Percentiles rank a stretch among this genome's conserved stretches.
These are phyloP conservation scores for Ceratobasidium theobromae DNA, from an alignment of 1,284 basidiomycete species.

Conservation along the genomic window DNA sequence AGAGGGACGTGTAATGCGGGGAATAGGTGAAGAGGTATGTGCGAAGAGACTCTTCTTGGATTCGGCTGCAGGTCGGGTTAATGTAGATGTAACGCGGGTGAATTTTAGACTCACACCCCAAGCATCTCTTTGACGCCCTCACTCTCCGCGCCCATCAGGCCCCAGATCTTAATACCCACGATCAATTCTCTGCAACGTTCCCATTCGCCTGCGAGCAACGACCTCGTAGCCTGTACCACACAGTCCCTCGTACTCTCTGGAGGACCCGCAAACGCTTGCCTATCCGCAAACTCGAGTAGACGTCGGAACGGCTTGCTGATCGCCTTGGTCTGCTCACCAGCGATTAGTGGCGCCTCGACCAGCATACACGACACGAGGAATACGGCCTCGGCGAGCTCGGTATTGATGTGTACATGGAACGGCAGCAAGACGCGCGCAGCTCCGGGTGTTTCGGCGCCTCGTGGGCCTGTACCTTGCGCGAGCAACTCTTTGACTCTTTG, in stretches of 20 bases:
- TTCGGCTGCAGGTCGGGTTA: conserved; percentile 62
- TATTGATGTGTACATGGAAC: conserved; percentile 99
- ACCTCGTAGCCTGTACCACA: conserved; percentile 99
- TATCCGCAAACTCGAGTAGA: conserved; percentile 94
- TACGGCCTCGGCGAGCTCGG: conserved; percentile 94
- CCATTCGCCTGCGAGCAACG: conserved; percentile 96
- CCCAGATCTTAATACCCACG: conserved; percentile 97
- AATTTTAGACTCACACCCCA: conserved; percentile 63
- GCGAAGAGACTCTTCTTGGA: conserved; percentile 95
- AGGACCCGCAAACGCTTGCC: conserved; percentile 97
- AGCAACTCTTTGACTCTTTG: conserved; percentile 96
- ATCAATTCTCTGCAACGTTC: conserved; percentile 91
- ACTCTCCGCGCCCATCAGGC: conserved; percentile 82
- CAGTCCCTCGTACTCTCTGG: conserved; percentile 98
- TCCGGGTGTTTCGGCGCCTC: conserved; percentile 95
- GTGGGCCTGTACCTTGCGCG: conserved; percentile 81
- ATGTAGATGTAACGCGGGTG: conserved; percentile 9
- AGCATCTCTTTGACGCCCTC: conserved; percentile 92
- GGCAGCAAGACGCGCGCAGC: conserved; percentile 95
- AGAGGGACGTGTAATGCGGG: conserved; percentile 79
- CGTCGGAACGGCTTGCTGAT: conserved; percentile 96
- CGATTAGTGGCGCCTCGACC: conserved; percentile 93
- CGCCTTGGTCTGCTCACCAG: conserved; percentile 87
- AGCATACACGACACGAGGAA: conserved; percentile 99
- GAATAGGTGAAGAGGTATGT: conserved; percentile 99